Evolutionary conservation across 495 filamentous ascomycete species (phyloP).

Genomic region (Tuber calosporum): DNA sequence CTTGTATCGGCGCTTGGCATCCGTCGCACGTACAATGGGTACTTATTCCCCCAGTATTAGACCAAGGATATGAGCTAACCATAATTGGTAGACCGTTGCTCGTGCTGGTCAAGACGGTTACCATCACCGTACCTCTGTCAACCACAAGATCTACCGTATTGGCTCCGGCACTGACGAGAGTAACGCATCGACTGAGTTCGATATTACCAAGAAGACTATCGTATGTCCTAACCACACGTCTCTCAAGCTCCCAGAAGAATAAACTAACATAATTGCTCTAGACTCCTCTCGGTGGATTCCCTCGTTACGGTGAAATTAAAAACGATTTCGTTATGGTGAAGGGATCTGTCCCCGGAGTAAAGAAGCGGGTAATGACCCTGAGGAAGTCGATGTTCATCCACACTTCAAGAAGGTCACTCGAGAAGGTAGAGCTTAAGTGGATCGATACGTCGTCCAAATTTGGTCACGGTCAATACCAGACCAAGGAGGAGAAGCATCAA

Average conservation of each 20-base stretch:
- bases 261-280: conserved; percentile 46
- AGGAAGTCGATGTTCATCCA: conserved; percentile 99
- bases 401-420: conserved; percentile 85
- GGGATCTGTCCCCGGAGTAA: conserved; percentile 93
- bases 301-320: conserved; percentile 97
- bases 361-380: conserved; percentile 99
- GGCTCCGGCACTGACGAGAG: conserved; percentile 79
- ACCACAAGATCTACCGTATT: conserved; percentile 99
- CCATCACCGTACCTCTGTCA: conserved; percentile 99
- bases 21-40: conserved; percentile 99
- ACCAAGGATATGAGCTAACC: background rate
- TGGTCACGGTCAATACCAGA: conserved; percentile 99
- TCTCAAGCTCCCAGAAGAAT: background rate
- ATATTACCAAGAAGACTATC: conserved; percentile 98
- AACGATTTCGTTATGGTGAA: conserved; percentile 99
- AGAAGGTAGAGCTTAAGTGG: conserved; percentile 99
- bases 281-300: conserved; percentile 85
- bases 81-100: conserved; percentile 63
- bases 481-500: conserved; percentile 87
- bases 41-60: background rate
- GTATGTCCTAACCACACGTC: conserved; percentile 55
- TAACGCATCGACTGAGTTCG: conserved; percentile 91
- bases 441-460: conserved; percentile 99
- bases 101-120: conserved; percentile 99
- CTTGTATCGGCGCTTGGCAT: conserved; percentile 99